These are phyloP conservation scores for Talaromyces thailandensis DNA, from an alignment of 495 filamentous ascomycete species.

Conservation along the genomic window DNA sequence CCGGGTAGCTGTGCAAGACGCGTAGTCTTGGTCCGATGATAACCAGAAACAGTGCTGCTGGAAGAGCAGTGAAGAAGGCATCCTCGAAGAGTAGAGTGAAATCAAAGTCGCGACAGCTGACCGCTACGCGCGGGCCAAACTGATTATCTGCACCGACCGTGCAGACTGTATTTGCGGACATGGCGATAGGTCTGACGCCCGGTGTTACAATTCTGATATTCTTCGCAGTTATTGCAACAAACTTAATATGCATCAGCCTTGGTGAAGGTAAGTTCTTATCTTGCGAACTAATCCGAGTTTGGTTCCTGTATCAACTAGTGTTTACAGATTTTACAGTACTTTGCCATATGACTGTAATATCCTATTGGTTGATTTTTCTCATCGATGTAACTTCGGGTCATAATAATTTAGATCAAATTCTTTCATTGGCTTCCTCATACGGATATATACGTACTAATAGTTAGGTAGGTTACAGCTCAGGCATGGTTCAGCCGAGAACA, in stretches of 20 bases:
- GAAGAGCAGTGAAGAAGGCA: conserved; percentile 19
- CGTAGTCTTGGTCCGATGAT: neutral
- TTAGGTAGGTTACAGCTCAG: neutral
- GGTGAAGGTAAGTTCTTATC: neutral
- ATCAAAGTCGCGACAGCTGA: conserved; percentile 40
- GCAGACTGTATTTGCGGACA: neutral
- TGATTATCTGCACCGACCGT: neutral
- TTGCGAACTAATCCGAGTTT: neutral
- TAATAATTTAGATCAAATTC: neutral
- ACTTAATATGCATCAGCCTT: neutral
- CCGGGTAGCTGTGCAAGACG: conserved; percentile 17
- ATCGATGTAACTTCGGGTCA: neutral
- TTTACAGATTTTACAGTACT: neutral
- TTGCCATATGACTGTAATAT: neutral
- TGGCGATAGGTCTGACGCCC: neutral
- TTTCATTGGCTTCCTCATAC: neutral
- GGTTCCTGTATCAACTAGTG: neutral
- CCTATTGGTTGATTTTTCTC: neutral
- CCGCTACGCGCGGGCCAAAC: neutral
- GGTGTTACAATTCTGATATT: neutral
- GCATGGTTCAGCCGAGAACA: neutral
- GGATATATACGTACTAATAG: too few relatives aligned
- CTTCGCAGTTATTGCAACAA: neutral
- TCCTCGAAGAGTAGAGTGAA: conserved; percentile 55
- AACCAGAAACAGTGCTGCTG: conserved; percentile 15